phyloP scores from a whole-genome alignment of 192 early-diverging fungal species.

The Coemansia sp. region DNA sequence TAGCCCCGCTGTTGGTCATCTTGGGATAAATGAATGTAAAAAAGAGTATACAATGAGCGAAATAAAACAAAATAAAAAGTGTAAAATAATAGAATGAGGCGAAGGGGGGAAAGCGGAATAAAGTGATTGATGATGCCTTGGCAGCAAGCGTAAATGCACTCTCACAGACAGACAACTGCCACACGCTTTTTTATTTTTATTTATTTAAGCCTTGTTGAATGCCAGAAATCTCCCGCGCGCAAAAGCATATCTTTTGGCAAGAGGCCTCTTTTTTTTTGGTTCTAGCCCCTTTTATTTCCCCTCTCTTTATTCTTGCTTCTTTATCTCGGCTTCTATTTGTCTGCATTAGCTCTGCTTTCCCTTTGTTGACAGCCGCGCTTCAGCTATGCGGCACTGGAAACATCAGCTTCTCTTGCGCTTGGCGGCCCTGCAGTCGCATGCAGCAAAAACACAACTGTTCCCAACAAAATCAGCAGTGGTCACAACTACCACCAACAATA shows the following conservation, averaged over 20 bases:
- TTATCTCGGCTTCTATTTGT: background rate
- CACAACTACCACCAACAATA: background rate
- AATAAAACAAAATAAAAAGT: background rate
- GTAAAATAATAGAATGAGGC: background rate
- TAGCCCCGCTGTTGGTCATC: slow-evolving; percentile 30
- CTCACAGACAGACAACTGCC: no score
- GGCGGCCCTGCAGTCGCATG: background rate
- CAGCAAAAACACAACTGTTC: background rate
- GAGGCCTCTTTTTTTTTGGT: background rate
- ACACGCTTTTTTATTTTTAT: no score
- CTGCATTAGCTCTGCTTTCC: background rate
- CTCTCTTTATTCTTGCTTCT: background rate
- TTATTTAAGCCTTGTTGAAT: no score
- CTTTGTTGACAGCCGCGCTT: background rate
- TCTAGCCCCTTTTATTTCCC: background rate
- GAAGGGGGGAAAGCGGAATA: background rate
- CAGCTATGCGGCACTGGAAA: background rate
- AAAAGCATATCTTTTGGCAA: background rate
- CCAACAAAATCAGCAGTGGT: background rate
- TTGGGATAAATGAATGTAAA: background rate
- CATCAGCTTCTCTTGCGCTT: background rate
- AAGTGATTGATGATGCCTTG: background rate
- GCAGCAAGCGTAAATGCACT: no score
- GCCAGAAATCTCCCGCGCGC: no score
- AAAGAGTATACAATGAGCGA: background rate